These are phyloP conservation scores for Auricularia cornea DNA, from an alignment of 768 basidiomycete genomes.

Conservation along the genomic window DNA sequence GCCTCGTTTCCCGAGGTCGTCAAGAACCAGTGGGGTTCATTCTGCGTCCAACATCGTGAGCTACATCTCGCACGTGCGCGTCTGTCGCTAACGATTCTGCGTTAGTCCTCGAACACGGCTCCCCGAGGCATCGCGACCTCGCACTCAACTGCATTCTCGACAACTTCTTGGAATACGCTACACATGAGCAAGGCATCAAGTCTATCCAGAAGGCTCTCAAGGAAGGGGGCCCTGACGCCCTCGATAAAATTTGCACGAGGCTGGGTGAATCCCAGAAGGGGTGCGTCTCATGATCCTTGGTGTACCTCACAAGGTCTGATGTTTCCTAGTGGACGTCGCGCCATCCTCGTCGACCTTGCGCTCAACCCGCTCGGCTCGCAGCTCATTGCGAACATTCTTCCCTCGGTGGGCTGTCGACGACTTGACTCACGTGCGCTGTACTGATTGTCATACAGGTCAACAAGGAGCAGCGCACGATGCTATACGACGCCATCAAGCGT, in stretches of 20 bases:
- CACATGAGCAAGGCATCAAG: slow-evolving; percentile 81
- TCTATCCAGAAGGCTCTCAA: slow-evolving; percentile 81
- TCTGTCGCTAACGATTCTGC: not conserved
- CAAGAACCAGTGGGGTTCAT: slow-evolving; percentile 86
- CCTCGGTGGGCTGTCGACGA: slow-evolving; percentile 32
- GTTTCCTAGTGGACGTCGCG: slow-evolving; percentile 49
- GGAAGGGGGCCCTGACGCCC: slow-evolving; percentile 69
- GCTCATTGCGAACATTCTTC: slow-evolving; percentile 72
- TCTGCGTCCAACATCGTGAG: slow-evolving; percentile 80
- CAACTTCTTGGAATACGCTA: slow-evolving; percentile 72
- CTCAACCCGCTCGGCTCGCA: slow-evolving; percentile 80
- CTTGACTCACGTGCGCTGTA: slow-evolving; percentile 8
- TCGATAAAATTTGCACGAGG: slow-evolving; percentile 64
- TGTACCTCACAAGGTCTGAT: not conserved
- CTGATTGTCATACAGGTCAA: slow-evolving; percentile 45
- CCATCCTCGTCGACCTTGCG: slow-evolving; percentile 81
- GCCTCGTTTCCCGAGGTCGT: slow-evolving; percentile 64
- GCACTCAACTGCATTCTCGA: slow-evolving; percentile 69
- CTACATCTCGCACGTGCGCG: slow-evolving; percentile 6
- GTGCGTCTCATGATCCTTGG: slow-evolving; percentile 28
- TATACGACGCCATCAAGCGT: slow-evolving; percentile 80
- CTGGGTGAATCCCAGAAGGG: slow-evolving; percentile 85
- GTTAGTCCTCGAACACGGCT: slow-evolving; percentile 78
- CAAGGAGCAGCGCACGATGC: slow-evolving; percentile 72
- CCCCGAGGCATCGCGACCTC: slow-evolving; percentile 61